Evolutionary conservation across 148 eudicot genomes (phyloP).

Genomic region (Amaranthus cruentus): DNA sequence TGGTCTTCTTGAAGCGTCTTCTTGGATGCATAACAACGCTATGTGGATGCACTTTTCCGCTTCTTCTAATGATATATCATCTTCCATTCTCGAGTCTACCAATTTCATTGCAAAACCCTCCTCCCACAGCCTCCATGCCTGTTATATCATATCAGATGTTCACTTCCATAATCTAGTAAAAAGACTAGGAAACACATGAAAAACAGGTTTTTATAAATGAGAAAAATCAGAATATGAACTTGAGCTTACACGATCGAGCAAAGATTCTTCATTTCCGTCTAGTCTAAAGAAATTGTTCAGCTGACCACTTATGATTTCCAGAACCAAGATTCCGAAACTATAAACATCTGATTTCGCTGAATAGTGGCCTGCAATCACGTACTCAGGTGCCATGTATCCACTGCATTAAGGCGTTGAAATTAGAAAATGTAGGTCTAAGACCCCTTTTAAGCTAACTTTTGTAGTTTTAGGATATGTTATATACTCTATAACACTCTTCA

Average conservation of each 20-base stretch:
- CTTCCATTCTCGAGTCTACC: constrained; percentile 20
- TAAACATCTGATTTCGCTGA: constrained; percentile 38
- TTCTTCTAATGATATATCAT: constrained; percentile 15
- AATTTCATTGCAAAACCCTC: constrained; percentile 16
- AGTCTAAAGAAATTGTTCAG: constrained; percentile 25
- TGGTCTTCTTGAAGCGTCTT: constrained; percentile 29
- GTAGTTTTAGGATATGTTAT: neutral
- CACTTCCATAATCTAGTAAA: too few species aligned
- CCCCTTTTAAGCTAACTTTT: too few species aligned
- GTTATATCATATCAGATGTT: neutral
- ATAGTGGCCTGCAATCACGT: constrained; percentile 30
- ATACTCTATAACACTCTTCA: neutral
- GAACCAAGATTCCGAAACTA: constrained; percentile 35
- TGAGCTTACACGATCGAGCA: constrained; percentile 28
- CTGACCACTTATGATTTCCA: constrained; percentile 33
- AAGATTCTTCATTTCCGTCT: constrained; percentile 17
- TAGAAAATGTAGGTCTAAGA: too few species aligned
- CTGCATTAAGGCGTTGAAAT: constrained; percentile 1
- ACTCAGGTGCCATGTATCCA: constrained; percentile 39
- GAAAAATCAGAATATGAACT: too few species aligned
- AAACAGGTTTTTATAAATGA: too few species aligned
- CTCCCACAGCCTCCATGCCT: constrained; percentile 38
- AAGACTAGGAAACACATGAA: too few species aligned
- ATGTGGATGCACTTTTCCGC: constrained; percentile 25
- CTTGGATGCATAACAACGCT: constrained; percentile 34